phyloP scores from a whole-genome alignment of 768 basidiomycete species.

The Trametes cubensis region DNA sequence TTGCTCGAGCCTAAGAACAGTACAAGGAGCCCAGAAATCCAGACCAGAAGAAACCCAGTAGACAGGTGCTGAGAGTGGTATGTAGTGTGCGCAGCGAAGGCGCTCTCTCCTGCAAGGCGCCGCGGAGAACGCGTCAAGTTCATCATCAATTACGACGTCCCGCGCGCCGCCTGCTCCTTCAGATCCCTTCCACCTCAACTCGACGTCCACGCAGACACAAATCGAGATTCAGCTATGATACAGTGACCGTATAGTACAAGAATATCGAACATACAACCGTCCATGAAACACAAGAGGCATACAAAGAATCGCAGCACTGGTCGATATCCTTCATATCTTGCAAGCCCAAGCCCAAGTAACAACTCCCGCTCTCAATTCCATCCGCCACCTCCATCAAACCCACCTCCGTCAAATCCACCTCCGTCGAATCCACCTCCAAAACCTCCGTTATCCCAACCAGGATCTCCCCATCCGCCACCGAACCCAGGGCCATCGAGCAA shows the following conservation, averaged over 20 bases:
- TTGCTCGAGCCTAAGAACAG: neutral
- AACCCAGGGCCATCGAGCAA: constrained; percentile 30
- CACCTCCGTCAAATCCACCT: constrained; percentile 28
- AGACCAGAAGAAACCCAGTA: neutral
- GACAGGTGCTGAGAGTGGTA: neutral
- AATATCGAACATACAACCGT: neutral
- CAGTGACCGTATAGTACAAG: neutral
- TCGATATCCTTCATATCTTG: neutral
- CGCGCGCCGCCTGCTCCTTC: neutral
- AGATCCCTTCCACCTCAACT: neutral
- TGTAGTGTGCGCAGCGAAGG: constrained; percentile 12
- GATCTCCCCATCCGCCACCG: no score
- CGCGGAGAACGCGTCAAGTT: constrained; percentile 2
- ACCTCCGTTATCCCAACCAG: constrained; percentile 9
- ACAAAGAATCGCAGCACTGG: neutral
- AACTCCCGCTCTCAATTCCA: neutral
- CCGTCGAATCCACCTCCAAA: constrained; percentile 24
- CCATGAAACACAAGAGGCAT: neutral
- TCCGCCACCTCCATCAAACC: constrained; percentile 21
- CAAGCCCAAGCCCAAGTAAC: constrained; percentile 17
- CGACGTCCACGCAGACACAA: neutral
- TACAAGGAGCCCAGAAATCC: neutral
- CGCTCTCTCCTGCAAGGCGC: constrained; percentile 6
- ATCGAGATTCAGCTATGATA: neutral
- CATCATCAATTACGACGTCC: neutral